Percentiles rank a stretch among this genome's conserved stretches.
Evolutionary conservation across 495 filamentous ascomycete genomes (phyloP).

Genomic region (Jackrogersella multiformis): DNA sequence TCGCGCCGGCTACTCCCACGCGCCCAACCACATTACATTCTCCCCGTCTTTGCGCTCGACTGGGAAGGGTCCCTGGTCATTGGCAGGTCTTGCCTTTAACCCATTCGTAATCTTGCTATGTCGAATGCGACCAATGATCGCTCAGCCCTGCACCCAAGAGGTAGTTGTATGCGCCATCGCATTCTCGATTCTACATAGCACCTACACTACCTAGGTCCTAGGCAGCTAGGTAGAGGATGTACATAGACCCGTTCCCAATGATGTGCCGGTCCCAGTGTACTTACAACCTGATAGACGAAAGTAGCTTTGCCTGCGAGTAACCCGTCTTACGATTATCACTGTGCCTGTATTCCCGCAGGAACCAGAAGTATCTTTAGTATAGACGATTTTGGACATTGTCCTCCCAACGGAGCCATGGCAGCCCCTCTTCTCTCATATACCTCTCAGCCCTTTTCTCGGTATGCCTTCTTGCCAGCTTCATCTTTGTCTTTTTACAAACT

Average conservation of each 20-base stretch:
- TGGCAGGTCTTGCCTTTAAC: slow-evolving; percentile 36
- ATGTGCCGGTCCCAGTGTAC: slow-evolving; percentile 25
- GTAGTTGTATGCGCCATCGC: slow-evolving; percentile 21
- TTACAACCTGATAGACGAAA: slow-evolving; percentile 15
- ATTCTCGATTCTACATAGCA: slow-evolving; percentile 23
- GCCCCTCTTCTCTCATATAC: slow-evolving; percentile 36
- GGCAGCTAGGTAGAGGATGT: too few species aligned
- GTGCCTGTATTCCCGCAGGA: slow-evolving; percentile 22
- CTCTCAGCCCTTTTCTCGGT: slow-evolving; percentile 23
- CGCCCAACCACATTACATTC: slow-evolving; percentile 39
- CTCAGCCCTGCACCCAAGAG: slow-evolving; percentile 32
- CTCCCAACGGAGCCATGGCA: slow-evolving; percentile 16
- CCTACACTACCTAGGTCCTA: too few species aligned
- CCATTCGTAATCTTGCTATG: slow-evolving; percentile 36
- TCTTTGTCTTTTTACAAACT: slow-evolving; percentile 7
- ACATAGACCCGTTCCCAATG: slow-evolving; percentile 19
- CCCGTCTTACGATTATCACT: slow-evolving; percentile 13
- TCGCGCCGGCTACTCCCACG: slow-evolving; percentile 39
- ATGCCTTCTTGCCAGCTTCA: slow-evolving; percentile 16
- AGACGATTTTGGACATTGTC: slow-evolving; percentile 1
- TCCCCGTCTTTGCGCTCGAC: slow-evolving; percentile 40
- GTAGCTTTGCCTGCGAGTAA: slow-evolving; percentile 10
- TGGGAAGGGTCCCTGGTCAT: slow-evolving; percentile 33
- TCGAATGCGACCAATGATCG: slow-evolving; percentile 26
- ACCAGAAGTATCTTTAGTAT: slow-evolving; percentile 22